phyloP scores from a whole-genome alignment of 1,284 basidiomycete species.

The Mrakiaceae sp. region DNA sequence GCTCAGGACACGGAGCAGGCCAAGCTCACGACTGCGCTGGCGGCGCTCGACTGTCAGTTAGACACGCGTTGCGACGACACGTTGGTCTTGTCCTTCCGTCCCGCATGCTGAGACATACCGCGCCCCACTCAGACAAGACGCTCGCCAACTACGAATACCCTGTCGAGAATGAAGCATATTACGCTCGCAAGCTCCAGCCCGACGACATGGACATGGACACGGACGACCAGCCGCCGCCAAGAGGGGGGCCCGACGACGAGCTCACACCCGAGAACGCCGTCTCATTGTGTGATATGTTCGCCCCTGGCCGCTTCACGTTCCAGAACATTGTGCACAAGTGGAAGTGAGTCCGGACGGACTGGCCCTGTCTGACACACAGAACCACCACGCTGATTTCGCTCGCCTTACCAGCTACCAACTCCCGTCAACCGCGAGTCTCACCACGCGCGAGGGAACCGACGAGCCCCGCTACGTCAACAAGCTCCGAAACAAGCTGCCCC shows the following conservation, averaged over 20 bases:
- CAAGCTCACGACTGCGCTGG: neutral
- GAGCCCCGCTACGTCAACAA: conserved; percentile 65
- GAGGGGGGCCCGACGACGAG: too few species aligned
- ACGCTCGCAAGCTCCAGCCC: too few species aligned
- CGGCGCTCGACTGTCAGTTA: conserved; percentile 2
- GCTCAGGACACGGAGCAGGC: neutral
- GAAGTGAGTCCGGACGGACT: conserved; percentile 2
- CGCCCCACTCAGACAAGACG: neutral
- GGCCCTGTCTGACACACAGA: too few species aligned
- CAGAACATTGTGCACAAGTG: conserved; percentile 7
- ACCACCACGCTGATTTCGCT: neutral
- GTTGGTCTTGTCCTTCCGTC: too few species aligned
- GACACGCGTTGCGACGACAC: too few species aligned
- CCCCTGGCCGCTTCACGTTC: conserved; percentile 11
- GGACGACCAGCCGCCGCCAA: too few species aligned
- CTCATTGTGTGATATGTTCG: neutral
- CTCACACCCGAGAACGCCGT: too few species aligned
- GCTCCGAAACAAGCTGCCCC: conserved; percentile 37
- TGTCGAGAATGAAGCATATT: neutral
- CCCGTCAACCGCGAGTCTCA: conserved; percentile 22
- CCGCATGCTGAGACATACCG: too few species aligned
- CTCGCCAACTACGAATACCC: neutral
- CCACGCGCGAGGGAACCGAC: conserved; percentile 55
- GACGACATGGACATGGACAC: too few species aligned
- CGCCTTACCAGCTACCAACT: too few species aligned